These are phyloP conservation scores for Elsinoe necatrix DNA, from an alignment of 2,329 filamentous ascomycete species.

Conservation along the genomic window DNA sequence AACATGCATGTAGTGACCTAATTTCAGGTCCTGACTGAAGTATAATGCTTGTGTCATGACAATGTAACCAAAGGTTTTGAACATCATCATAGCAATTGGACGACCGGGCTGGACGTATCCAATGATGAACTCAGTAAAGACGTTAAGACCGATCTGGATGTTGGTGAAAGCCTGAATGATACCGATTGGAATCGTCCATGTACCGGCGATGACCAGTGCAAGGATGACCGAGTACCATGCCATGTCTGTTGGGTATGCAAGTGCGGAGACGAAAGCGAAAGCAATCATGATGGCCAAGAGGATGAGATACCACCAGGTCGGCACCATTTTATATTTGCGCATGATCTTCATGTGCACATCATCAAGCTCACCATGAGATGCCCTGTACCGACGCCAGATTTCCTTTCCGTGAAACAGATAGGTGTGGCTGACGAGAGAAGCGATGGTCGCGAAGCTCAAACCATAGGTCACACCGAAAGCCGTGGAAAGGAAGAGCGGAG, in stretches of 20 bases:
- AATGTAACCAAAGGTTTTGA: constrained; percentile 75
- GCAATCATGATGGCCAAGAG: constrained; percentile 20
- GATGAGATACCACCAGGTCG: constrained; percentile 62
- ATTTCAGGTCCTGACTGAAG: constrained; percentile 77
- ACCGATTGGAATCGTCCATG: constrained; percentile 82
- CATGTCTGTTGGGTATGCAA: constrained; percentile 63
- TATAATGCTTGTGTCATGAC: constrained; percentile 63
- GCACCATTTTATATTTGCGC: constrained; percentile 72
- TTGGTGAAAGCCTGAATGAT: constrained; percentile 92
- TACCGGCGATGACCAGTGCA: constrained; percentile 64
- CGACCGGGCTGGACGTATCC: constrained; percentile 74
- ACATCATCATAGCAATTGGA: constrained; percentile 87
- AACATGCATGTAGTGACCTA: constrained; percentile 84
- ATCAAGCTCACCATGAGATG: constrained; percentile 41
- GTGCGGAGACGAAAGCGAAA: constrained; percentile 18
- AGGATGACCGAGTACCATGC: constrained; percentile 80
- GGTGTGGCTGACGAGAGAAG: constrained; percentile 72
- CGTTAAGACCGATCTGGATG: constrained; percentile 24
- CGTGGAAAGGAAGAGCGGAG: constrained; percentile 74
- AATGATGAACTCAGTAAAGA: constrained; percentile 51
- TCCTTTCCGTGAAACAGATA: constrained; percentile 78
- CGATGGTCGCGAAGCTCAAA: constrained; percentile 73
- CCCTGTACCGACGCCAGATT: constrained; percentile 69
- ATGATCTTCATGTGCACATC: constrained; percentile 81
- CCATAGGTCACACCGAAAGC: constrained; percentile 82